These are phyloP conservation scores for Verticillium alfalfae DNA, from an alignment of 2,329 filamentous ascomycete species.

Conservation along the genomic window DNA sequence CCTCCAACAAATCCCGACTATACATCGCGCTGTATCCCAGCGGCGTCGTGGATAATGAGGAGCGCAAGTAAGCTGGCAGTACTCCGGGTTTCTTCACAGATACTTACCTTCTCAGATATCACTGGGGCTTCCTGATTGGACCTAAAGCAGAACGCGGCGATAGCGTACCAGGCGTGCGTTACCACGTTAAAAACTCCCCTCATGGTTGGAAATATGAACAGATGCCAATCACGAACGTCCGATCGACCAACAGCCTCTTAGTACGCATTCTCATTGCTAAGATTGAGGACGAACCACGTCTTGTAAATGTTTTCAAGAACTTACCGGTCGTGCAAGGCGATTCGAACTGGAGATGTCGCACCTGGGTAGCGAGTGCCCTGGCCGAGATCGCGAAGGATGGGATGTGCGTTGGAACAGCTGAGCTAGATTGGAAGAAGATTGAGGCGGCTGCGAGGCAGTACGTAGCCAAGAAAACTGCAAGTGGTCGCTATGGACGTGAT, in stretches of 20 bases:
- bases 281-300: constrained; percentile 23
- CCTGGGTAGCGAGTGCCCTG: constrained; percentile 30
- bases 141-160: constrained; percentile 18
- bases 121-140: constrained; percentile 22
- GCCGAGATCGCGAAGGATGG: constrained; percentile 24
- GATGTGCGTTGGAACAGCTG: constrained; percentile 27
- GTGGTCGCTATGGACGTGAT: constrained; percentile 12
- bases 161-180: constrained; percentile 19
- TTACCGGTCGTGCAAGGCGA: constrained; percentile 26
- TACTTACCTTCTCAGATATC: constrained; percentile 17
- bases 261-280: constrained; percentile 32
- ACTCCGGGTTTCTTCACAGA: neutral
- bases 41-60: constrained; percentile 14
- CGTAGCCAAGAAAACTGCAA: constrained; percentile 21
- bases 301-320: constrained; percentile 22
- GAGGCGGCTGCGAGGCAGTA: constrained; percentile 26
- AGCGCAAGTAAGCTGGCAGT: constrained; percentile 14
- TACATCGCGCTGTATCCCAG: constrained; percentile 25
- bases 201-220: constrained; percentile 21
- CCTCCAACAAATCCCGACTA: constrained; percentile 19
- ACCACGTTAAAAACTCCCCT: constrained; percentile 22
- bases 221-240: constrained; percentile 9
- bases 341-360: constrained; percentile 29
- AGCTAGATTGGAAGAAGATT: constrained; percentile 29
- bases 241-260: constrained; percentile 21